Conservation (phyloP, 2,329 filamentous ascomycete genomes). For the Cercospora janseana region DNA sequence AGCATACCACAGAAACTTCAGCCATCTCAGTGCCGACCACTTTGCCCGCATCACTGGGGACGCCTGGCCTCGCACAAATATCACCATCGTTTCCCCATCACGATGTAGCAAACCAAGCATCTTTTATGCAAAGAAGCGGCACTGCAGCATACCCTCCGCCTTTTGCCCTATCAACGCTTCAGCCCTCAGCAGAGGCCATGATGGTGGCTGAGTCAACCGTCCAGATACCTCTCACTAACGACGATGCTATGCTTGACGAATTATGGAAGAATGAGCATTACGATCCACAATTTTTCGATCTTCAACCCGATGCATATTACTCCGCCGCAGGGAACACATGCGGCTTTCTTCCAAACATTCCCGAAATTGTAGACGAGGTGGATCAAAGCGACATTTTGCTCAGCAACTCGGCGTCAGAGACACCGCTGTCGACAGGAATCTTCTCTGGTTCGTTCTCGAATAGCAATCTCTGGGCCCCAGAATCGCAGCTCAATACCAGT, state of each 20-base stretch:
- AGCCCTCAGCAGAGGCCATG: conserved; percentile 19
- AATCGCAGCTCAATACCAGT: conserved; percentile 35
- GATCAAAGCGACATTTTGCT: conserved; percentile 30
- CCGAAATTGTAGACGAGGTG: conserved; percentile 37
- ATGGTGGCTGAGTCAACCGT: conserved; percentile 18
- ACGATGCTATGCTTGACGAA: conserved; percentile 22
- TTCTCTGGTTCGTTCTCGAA: conserved; percentile 26
- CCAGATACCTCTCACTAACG: conserved; percentile 22
- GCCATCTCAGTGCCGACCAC: neutral
- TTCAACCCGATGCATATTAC: conserved; percentile 35
- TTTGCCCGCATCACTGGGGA: neutral
- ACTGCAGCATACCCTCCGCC: neutral
- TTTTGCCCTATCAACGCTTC: conserved; percentile 10
- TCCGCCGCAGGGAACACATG: conserved; percentile 34
- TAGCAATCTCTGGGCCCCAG: conserved; percentile 33
- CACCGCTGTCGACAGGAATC: conserved; percentile 25
- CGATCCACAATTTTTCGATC: conserved; percentile 36
- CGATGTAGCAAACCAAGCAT: conserved; percentile 1
- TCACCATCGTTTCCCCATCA: conserved; percentile 4
- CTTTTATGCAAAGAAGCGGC: neutral
- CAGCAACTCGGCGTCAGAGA: conserved; percentile 25
- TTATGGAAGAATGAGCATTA: conserved; percentile 29
- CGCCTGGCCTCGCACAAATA: neutral
- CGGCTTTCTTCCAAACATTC: conserved; percentile 35
- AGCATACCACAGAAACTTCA: neutral